Conservation (phyloP, 2,329 filamentous ascomycete species). For the Hymenoscyphus salicellus region DNA sequence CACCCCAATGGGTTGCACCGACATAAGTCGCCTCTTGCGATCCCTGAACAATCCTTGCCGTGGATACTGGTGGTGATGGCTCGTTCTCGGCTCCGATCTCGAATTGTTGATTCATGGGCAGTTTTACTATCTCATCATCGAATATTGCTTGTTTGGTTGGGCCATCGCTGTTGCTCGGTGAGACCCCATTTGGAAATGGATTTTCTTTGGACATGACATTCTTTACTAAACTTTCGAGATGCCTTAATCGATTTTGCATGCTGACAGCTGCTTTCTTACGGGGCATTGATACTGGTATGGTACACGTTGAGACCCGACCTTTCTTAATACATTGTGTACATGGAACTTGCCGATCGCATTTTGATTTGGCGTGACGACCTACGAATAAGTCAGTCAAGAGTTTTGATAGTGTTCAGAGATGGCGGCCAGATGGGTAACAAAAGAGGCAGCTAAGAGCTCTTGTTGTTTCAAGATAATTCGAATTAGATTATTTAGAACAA, state of each 20-base stretch:
- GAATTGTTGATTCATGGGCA: background rate
- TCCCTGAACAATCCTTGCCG: background rate
- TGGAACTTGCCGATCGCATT: constrained; percentile 53
- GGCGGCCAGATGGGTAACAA: too few species aligned
- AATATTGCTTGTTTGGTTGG: background rate
- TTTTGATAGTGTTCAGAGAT: too few species aligned
- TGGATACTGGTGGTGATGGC: background rate
- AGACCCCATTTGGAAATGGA: background rate
- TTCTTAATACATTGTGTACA: constrained; percentile 54
- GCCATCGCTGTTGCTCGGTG: background rate
- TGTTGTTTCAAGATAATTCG: too few species aligned
- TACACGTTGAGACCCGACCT: constrained; percentile 45
- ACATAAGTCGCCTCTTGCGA: constrained; percentile 48
- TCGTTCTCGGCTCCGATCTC: background rate
- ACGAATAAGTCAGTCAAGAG: background rate
- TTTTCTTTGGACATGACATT: constrained; percentile 45
- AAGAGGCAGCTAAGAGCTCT: too few species aligned
- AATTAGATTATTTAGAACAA: background rate
- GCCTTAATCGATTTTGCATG: constrained; percentile 53
- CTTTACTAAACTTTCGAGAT: constrained; percentile 57
- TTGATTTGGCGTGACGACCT: constrained; percentile 34
- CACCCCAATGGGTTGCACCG: constrained; percentile 59
- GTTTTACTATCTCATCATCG: background rate
- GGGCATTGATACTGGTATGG: constrained; percentile 48
- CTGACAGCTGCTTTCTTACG: constrained; percentile 42